A percentile compares a stretch with the other conserved stretches of the same genome.
Conservation (phyloP, 129 eudicot genomes). For the Gnaphalium uliginosum region DNA sequence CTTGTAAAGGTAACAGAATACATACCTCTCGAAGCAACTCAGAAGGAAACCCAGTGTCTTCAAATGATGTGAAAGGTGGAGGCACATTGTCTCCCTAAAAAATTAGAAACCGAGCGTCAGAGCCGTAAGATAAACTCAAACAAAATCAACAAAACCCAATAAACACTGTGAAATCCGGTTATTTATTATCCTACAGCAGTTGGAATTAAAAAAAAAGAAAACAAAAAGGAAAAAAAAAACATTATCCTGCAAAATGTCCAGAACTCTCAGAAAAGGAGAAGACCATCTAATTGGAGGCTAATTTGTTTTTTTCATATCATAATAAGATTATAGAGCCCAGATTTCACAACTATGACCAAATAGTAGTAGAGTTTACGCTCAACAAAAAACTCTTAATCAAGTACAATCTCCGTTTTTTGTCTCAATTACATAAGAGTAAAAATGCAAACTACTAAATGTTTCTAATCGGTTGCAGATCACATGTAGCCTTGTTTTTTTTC, state of each 20-base stretch:
- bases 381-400: neutral
- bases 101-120: neutral
- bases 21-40: conserved; percentile 93
- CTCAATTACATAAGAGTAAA: neutral
- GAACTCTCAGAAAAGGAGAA: too few species aligned
- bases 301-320: too few species aligned
- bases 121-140: neutral
- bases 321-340: neutral
- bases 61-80: conserved; percentile 73
- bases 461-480: too few species aligned
- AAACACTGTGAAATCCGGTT: neutral
- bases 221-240: too few species aligned
- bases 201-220: neutral
- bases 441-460: too few species aligned
- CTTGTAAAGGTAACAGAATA: conserved; percentile 8
- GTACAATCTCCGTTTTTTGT: neutral
- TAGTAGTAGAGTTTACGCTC: neutral
- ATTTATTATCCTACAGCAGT: neutral
- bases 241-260: too few species aligned
- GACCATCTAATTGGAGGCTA: too few species aligned
- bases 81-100: conserved; percentile 77
- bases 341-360: neutral
- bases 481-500: too few species aligned
- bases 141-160: conserved; percentile 10
- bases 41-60: conserved; percentile 80